These are phyloP conservation scores for Aristolochia fimbriata DNA, from an alignment of 164 flowering plant species.

Conservation along the genomic window DNA sequence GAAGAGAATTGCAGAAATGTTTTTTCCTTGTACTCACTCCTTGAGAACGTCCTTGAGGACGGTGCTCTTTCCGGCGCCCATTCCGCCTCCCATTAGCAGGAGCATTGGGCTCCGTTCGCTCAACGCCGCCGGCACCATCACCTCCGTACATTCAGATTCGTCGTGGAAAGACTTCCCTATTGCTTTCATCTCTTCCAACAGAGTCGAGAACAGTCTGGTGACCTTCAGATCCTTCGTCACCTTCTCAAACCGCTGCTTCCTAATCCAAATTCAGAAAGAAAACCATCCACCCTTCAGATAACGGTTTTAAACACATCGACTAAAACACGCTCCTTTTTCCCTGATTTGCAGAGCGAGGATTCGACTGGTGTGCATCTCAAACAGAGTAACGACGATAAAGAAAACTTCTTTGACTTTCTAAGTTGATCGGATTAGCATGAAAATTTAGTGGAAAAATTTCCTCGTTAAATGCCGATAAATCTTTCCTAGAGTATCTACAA, in stretches of 20 bases:
- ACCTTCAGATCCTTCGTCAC: conserved; percentile 63
- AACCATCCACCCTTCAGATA: neutral
- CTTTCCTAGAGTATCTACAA: no score
- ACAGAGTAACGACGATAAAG: no score
- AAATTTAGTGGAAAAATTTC: no score
- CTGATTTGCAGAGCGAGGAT: no score
- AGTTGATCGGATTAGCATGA: no score
- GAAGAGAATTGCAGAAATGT: neutral
- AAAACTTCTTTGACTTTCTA: no score
- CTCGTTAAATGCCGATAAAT: no score
- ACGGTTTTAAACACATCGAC: neutral
- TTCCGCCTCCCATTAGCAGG: conserved; percentile 97
- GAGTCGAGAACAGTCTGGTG: conserved; percentile 61
- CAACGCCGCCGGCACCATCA: conserved; percentile 69
- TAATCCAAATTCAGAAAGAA: conserved; percentile 5
- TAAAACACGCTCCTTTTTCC: no score
- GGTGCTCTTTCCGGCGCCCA: conserved; percentile 99
- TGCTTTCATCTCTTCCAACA: conserved; percentile 82
- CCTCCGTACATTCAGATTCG: conserved; percentile 39
- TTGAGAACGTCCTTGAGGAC: conserved; percentile 78
- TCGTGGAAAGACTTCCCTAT: conserved; percentile 29
- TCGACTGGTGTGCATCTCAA: no score
- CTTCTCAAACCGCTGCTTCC: conserved; percentile 77
- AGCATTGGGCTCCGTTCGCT: conserved; percentile 78
- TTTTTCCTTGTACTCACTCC: conserved; percentile 32